phyloP scores from a whole-genome alignment of 1,284 basidiomycete genomes.

The Hemileccinum hortonii region DNA sequence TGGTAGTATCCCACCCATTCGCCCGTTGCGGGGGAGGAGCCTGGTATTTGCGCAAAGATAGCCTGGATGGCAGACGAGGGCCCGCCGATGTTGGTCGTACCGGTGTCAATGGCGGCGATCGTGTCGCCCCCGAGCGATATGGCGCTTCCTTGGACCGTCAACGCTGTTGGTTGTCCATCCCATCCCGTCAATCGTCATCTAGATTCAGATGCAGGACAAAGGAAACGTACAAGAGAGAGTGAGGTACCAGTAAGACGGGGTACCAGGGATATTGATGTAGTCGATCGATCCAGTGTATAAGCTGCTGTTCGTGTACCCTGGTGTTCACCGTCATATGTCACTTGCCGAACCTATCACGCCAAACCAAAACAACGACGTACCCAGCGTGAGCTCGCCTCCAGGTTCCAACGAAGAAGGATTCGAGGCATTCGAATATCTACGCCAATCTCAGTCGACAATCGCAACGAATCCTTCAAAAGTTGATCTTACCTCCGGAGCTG shows the following conservation, averaged over 20 bases:
- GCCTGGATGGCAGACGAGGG: constrained; percentile 33
- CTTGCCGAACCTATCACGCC: neutral
- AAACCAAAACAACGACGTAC: constrained; percentile 22
- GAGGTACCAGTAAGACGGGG: constrained; percentile 30
- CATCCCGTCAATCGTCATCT: neutral
- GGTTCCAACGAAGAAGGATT: constrained; percentile 25
- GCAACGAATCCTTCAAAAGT: neutral
- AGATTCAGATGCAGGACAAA: neutral
- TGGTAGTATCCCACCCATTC: constrained; percentile 33
- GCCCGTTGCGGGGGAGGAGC: constrained; percentile 29
- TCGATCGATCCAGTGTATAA: constrained; percentile 41
- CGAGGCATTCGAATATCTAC: constrained; percentile 29
- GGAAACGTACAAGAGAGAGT: constrained; percentile 24
- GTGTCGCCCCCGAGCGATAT: constrained; percentile 21
- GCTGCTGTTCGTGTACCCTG: constrained; percentile 42
- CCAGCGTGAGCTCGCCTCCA: constrained; percentile 29
- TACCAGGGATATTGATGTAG: constrained; percentile 31
- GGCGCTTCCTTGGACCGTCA: constrained; percentile 32
- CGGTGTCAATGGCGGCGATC: constrained; percentile 43
- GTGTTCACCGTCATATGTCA: constrained; percentile 11
- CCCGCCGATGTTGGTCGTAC: constrained; percentile 42
- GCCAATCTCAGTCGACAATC: neutral
- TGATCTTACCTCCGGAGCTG: constrained; percentile 35
- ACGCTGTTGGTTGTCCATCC: constrained; percentile 12
- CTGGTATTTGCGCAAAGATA: constrained; percentile 41